A percentile compares a stretch with the other conserved stretches of the same genome.
Conservation (phyloP, 2,329 filamentous ascomycete genomes). For the Claviceps maximensis region DNA sequence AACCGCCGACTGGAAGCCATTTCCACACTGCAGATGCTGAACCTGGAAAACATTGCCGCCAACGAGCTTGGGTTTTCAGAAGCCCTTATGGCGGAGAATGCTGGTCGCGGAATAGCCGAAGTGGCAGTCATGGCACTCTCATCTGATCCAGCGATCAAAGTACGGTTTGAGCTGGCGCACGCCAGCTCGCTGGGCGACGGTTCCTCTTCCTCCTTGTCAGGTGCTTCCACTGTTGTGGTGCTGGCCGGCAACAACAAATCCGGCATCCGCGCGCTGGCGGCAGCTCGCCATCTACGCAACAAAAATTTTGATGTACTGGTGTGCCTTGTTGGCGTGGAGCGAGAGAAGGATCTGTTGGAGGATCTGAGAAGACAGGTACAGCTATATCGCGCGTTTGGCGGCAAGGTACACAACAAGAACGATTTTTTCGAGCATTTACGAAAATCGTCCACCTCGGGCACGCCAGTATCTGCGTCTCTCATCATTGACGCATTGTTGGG, state of each 20-base stretch:
- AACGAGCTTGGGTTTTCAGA: constrained; percentile 78
- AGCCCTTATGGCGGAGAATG: constrained; percentile 84
- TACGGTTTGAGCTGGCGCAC: constrained; percentile 32
- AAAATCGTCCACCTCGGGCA: constrained; percentile 25
- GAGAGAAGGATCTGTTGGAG: constrained; percentile 67
- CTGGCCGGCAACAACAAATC: constrained; percentile 94
- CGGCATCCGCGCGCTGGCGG: constrained; percentile 71
- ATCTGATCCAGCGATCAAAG: constrained; percentile 45
- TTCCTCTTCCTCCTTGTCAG: constrained; percentile 8
- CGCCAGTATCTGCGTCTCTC: constrained; percentile 52
- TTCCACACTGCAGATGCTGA: constrained; percentile 73
- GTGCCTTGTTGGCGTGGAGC: constrained; percentile 73
- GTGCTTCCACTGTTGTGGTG: constrained; percentile 45
- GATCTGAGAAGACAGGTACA: constrained; percentile 70
- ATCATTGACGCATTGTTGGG: constrained; percentile 85
- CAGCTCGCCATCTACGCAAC: constrained; percentile 74
- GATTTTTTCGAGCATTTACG: constrained; percentile 49
- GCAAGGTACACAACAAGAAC: constrained; percentile 50
- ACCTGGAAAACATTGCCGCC: constrained; percentile 81
- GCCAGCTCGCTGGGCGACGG: constrained; percentile 20
- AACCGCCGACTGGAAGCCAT: constrained; percentile 48
- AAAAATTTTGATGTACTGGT: constrained; percentile 70
- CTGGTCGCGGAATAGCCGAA: constrained; percentile 77
- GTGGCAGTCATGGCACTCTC: constrained; percentile 59
- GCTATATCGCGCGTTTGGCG: constrained; percentile 73